Percentiles rank a stretch among this genome's conserved stretches.
These are phyloP conservation scores for Dicorynia guianensis DNA, from an alignment of 306 rosid species.

Conservation along the genomic window DNA sequence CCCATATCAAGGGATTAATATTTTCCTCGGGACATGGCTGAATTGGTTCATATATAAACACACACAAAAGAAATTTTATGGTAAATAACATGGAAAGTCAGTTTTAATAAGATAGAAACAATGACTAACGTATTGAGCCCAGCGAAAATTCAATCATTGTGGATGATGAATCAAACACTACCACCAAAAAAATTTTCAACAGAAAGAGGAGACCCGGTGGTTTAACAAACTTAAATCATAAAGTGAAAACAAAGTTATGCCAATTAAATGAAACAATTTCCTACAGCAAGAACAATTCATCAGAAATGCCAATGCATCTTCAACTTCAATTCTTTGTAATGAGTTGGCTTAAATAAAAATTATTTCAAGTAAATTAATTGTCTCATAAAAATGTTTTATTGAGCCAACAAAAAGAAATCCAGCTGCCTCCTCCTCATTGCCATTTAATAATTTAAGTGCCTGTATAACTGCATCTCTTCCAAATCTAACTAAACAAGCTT, in stretches of 20 bases:
- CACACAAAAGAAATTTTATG: too few species aligned
- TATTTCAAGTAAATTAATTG: slow-evolving; percentile 39
- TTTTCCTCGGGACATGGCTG: too few species aligned
- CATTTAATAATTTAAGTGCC: slow-evolving; percentile 79
- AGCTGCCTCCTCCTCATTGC: slow-evolving; percentile 65
- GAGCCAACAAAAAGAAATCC: slow-evolving; percentile 58
- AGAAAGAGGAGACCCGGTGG: too few species aligned
- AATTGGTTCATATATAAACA: too few species aligned
- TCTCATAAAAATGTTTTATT: slow-evolving; percentile 29
- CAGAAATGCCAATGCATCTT: slow-evolving; percentile 31
- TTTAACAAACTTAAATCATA: background rate
- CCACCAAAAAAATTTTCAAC: too few species aligned
- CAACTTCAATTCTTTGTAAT: slow-evolving; percentile 34
- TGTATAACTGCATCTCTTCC: slow-evolving; percentile 81
- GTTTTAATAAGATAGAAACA: too few species aligned
- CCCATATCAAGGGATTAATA: too few species aligned
- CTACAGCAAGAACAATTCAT: slow-evolving; percentile 36
- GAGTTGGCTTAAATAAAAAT: slow-evolving; percentile 23
- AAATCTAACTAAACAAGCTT: slow-evolving; percentile 74
- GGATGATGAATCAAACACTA: background rate
- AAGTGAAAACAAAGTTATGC: slow-evolving; percentile 22
- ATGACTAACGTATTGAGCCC: too few species aligned
- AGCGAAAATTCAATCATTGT: too few species aligned
- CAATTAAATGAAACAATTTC: slow-evolving; percentile 32
- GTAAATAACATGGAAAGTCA: too few species aligned